Base-by-base conservation (phyloP, 768 basidiomycete genomes). In the Boletales sp. region DNA sequence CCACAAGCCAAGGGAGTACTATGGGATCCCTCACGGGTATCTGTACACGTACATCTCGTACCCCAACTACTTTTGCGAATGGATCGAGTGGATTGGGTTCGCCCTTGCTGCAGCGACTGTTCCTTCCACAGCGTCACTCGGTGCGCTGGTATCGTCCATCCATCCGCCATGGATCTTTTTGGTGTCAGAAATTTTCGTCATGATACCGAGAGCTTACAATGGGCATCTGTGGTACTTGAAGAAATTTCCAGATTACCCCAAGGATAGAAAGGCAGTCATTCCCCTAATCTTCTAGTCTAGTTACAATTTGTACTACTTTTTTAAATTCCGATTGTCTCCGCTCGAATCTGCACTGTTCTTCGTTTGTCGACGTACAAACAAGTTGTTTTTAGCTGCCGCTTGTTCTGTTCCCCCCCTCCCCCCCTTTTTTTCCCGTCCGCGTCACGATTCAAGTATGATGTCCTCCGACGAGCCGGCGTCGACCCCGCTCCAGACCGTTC, bases 61-160 rank as follows among this genome's bases (percentile, higher is more conserved):
- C 71, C 95, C 95, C 10, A 93, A 96, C 67, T 98, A 97, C 71
- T 71, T 92, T 17, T 92, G 86, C 69, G 95, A 97, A 65, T 98
- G 95, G 95, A 51, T 87, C 48, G 95, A 98, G 69, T 98, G 94
- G 94, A 57, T 82, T 10, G 92, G 89, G 8, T 97, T 86, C 66
- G 87, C 90, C 2, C 65, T 96, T 35, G 88, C 90, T 7, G 80
- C 89, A 4, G 71, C 80, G 6, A 81, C 84, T 1, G 8, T 75
- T 1, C 80, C 77, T 17, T 47, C 41, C 51, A 17, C 45, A 61
- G 51, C 61, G 41, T 62, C 71, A 8, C 42, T 57, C 5, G 74
- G 77, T 37, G 66, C 70, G 0, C 75, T 77, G 12, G 64, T 71
- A 35, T 66, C 80, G 13, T 73, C 81, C 1, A 38, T 57, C n/a